phyloP scores from a whole-genome alignment of 2,329 filamentous ascomycete genomes.

The Aspergillus sp. region DNA sequence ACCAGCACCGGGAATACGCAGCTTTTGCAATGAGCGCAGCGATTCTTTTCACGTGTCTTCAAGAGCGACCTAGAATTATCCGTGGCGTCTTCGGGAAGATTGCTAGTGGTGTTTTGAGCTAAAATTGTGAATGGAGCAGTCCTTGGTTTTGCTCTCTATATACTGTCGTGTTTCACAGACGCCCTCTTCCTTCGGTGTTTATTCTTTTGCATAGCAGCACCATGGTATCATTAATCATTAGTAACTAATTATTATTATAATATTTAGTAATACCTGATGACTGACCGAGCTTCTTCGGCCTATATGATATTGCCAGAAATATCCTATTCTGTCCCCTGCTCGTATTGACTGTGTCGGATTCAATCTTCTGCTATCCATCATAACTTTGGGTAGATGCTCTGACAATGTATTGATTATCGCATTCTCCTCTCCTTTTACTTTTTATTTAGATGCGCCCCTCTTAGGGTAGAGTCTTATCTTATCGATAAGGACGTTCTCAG shows the following conservation, averaged over 20 bases:
- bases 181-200: background rate
- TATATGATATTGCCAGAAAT: too few relatives aligned
- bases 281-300: background rate
- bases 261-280: background rate
- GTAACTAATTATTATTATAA: background rate
- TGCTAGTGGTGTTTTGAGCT: conserved; percentile 20
- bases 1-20: conserved; percentile 59
- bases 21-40: conserved; percentile 61
- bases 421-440: too few relatives aligned
- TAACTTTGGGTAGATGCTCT: too few relatives aligned
- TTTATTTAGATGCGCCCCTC: too few relatives aligned
- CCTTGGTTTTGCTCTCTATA: too few relatives aligned
- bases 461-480: background rate
- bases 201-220: background rate
- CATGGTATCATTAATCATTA: background rate
- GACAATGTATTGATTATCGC: too few relatives aligned
- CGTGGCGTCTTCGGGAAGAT: conserved; percentile 61
- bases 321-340: too few relatives aligned
- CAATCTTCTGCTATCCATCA: too few relatives aligned
- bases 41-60: conserved; percentile 59
- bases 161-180: background rate
- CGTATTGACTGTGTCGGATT: too few relatives aligned
- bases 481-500: conserved; percentile 12
- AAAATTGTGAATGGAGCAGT: background rate
- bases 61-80: conserved; percentile 55